Percentiles rank a stretch among this genome's conserved stretches.
Evolutionary conservation across 176 grass and related monocot genomes (phyloP).

Genomic region (Eragrostis curvula): DNA sequence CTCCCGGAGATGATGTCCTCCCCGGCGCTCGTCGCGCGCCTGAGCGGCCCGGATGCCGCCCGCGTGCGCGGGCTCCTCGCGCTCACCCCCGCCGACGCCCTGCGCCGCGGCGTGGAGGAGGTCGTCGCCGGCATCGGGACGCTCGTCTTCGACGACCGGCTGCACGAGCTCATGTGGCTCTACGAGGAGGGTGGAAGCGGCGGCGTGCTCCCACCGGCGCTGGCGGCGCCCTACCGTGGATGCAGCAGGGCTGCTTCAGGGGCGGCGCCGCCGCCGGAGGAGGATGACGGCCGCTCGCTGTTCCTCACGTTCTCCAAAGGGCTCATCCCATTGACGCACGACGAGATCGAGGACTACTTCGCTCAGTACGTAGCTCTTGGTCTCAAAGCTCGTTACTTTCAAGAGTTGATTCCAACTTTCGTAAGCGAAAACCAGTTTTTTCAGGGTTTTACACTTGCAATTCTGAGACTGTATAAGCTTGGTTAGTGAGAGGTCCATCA

Average conservation of each 20-base stretch:
- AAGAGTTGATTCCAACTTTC: not conserved
- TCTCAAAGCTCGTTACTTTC: not conserved
- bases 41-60: not conserved
- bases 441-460: no score
- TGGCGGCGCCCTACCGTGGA: slow-evolving; percentile 15
- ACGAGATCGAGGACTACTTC: not conserved
- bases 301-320: not conserved
- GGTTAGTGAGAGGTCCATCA: no score
- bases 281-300: not conserved
- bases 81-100: slow-evolving; percentile 1
- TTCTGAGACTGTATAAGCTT: no score
- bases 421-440: not conserved
- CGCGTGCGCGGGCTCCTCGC: slow-evolving; percentile 37
- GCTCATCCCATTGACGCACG: not conserved
- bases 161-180: slow-evolving; percentile 48
- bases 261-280: not conserved
- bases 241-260: not conserved
- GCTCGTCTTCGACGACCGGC: slow-evolving; percentile 67
- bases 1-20: slow-evolving; percentile 33
- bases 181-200: slow-evolving; percentile 27
- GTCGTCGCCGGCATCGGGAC: slow-evolving; percentile 53
- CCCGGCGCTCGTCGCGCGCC: not conserved
- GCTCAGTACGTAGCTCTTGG: not conserved
- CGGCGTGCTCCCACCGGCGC: slow-evolving; percentile 33
- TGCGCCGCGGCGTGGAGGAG: slow-evolving; percentile 32